Evolutionary conservation across 2,329 filamentous ascomycete species (phyloP).

Genomic region (Xylaria sp.): DNA sequence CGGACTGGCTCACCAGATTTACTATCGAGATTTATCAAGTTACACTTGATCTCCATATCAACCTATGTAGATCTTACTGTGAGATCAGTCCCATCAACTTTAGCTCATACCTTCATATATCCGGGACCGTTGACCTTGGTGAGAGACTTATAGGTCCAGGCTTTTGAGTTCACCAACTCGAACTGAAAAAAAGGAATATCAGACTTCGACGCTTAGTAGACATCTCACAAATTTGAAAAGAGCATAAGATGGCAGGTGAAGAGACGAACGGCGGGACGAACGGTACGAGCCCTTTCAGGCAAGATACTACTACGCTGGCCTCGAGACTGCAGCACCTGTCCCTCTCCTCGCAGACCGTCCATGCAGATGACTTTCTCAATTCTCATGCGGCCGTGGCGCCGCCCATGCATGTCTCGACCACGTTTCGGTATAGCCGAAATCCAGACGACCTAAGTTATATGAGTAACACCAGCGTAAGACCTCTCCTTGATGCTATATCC

Average conservation of each 20-base stretch:
- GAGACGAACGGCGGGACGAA: constrained; percentile 32
- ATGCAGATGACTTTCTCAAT: constrained; percentile 84
- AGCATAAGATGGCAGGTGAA: constrained; percentile 40
- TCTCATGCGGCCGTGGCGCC: constrained; percentile 83
- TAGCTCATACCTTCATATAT: not conserved
- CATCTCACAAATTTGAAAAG: not conserved
- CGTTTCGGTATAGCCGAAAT: constrained; percentile 82
- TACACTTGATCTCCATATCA: not conserved
- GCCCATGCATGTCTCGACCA: constrained; percentile 90
- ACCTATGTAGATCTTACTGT: too few relatives aligned
- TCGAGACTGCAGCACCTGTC: constrained; percentile 57
- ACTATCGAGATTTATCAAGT: not conserved
- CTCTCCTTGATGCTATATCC: not conserved
- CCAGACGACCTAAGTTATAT: constrained; percentile 70
- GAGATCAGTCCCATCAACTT: not conserved
- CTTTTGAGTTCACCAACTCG: not conserved
- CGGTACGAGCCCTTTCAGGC: constrained; percentile 15
- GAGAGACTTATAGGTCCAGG: not conserved
- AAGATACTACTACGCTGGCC: constrained; percentile 45
- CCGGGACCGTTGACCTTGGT: not conserved
- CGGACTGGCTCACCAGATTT: not conserved
- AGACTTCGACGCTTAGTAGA: not conserved
- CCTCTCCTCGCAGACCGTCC: constrained; percentile 78
- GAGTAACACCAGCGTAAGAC: constrained; percentile 66
- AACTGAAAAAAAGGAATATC: not conserved